These are phyloP conservation scores for Microascus cirrosus DNA, from an alignment of 2,329 filamentous ascomycete genomes.

Conservation along the genomic window DNA sequence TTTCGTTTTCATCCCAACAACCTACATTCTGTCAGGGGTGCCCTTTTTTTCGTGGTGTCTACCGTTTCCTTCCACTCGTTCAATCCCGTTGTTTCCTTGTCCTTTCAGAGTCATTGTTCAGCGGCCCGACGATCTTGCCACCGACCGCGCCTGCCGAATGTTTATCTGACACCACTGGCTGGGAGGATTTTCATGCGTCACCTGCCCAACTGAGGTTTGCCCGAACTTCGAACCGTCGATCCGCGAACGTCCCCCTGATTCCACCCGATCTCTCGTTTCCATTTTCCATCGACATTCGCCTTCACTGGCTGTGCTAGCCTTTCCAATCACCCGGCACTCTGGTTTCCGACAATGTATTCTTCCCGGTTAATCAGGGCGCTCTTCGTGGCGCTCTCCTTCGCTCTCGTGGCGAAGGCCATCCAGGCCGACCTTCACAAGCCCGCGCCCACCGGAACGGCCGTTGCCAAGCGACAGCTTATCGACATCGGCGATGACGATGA, in stretches of 20 bases:
- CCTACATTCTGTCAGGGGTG: background rate
- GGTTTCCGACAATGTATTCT: constrained; percentile 30
- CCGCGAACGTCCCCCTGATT: constrained; percentile 14
- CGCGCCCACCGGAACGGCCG: constrained; percentile 1
- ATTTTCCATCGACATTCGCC: constrained; percentile 14
- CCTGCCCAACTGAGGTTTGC: constrained; percentile 7
- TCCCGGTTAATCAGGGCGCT: constrained; percentile 33
- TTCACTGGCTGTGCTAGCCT: constrained; percentile 10
- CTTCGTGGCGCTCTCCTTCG: constrained; percentile 34
- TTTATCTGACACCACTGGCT: background rate
- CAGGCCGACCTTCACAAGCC: constrained; percentile 13
- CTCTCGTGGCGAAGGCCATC: constrained; percentile 32
- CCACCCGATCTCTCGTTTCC: constrained; percentile 12
- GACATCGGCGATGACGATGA: background rate
- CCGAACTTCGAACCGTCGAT: background rate
- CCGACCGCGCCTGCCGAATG: background rate
- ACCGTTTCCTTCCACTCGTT: background rate
- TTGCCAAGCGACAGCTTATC: constrained; percentile 4
- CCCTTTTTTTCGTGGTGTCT: background rate
- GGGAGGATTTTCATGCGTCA: constrained; percentile 15
- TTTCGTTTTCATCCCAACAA: background rate
- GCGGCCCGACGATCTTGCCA: background rate
- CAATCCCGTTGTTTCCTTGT: background rate
- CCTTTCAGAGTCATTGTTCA: background rate
- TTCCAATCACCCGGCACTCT: background rate